Percentiles rank a stretch among this genome's conserved stretches.
phyloP scores from a whole-genome alignment of 2,329 filamentous ascomycete genomes.

The Epichloe hybrida region DNA sequence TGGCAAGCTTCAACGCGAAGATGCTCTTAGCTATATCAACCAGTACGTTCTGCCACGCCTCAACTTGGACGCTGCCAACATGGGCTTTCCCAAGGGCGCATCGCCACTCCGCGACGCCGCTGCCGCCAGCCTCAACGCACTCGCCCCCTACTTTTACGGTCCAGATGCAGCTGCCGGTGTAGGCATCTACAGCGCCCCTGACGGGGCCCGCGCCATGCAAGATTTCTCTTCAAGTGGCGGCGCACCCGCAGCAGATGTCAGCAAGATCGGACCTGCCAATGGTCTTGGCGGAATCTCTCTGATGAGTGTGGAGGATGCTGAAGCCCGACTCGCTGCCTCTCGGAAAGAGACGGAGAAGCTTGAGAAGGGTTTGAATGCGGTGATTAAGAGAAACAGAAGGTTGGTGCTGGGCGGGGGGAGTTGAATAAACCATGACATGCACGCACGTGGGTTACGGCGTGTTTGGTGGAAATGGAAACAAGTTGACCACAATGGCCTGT shows the following conservation, averaged over 20 bases:
- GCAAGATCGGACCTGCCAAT: conserved; percentile 16
- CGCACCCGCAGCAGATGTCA: conserved; percentile 13
- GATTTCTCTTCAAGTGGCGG: conserved; percentile 18
- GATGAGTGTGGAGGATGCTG: conserved; percentile 50
- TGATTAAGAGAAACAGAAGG: conserved; percentile 47
- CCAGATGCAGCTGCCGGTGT: conserved; percentile 30
- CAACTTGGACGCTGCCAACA: conserved; percentile 36
- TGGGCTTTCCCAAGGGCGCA: conserved; percentile 25
- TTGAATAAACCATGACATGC: conserved; percentile 3
- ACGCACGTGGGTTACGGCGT: too few species aligned
- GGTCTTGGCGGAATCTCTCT: conserved; percentile 33
- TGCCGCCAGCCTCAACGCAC: conserved; percentile 37
- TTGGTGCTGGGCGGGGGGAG: conserved; percentile 29
- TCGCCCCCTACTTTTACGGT: conserved; percentile 44
- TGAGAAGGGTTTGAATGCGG: conserved; percentile 45
- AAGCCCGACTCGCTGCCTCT: conserved; percentile 37
- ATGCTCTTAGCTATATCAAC: conserved; percentile 55
- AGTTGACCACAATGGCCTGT: too few species aligned
- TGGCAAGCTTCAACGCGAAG: conserved; percentile 52
- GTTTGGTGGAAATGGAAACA: too few species aligned
- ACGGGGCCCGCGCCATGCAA: conserved; percentile 21
- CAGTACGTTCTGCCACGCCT: conserved; percentile 53
- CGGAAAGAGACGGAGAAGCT: conserved; percentile 47
- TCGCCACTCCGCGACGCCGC: conserved; percentile 29
- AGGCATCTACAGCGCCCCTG: conserved; percentile 27